Conservation (phyloP, 2,329 filamentous ascomycete species). For the Fusarium torulosum region DNA sequence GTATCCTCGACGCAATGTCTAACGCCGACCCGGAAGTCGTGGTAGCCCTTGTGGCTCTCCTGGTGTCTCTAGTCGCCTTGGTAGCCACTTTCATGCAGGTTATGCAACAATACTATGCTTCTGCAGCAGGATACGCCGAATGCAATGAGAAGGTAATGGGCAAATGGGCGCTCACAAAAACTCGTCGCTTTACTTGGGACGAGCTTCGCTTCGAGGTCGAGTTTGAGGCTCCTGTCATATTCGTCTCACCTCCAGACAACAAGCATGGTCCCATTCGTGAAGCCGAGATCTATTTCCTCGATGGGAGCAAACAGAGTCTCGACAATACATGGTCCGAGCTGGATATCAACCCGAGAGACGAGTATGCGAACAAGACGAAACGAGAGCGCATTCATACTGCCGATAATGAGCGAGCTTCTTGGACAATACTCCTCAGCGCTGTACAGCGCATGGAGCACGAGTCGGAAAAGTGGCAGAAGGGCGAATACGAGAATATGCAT, state of each 20-base stretch:
- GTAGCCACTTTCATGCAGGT: conserved; percentile 61
- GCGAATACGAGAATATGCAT: conserved; percentile 50
- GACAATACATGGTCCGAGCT: conserved; percentile 51
- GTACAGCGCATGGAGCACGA: conserved; percentile 64
- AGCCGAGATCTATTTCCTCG: conserved; percentile 53
- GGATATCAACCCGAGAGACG: conserved; percentile 49
- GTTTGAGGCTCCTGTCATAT: conserved; percentile 64
- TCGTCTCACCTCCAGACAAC: conserved; percentile 61
- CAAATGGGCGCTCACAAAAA: conserved; percentile 58
- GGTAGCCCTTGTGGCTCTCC: conserved; percentile 60
- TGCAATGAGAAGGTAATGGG: conserved; percentile 64
- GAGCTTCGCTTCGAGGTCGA: conserved; percentile 64
- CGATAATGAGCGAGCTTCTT: conserved; percentile 68
- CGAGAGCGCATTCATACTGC: conserved; percentile 63
- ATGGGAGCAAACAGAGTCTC: conserved; percentile 56
- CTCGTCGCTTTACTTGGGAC: conserved; percentile 55
- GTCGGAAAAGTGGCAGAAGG: conserved; percentile 61
- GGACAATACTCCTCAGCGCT: conserved; percentile 64
- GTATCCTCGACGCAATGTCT: conserved; percentile 26
- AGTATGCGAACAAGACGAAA: conserved; percentile 42
- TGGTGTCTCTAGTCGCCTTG: conserved; percentile 62
- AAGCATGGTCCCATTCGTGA: conserved; percentile 51
- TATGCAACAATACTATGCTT: conserved; percentile 63
- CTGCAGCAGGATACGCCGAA: conserved; percentile 63
- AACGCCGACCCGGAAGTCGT: conserved; percentile 51